phyloP scores from a whole-genome alignment of 1,284 basidiomycete species.

The Cystobasidiaceae sp. region DNA sequence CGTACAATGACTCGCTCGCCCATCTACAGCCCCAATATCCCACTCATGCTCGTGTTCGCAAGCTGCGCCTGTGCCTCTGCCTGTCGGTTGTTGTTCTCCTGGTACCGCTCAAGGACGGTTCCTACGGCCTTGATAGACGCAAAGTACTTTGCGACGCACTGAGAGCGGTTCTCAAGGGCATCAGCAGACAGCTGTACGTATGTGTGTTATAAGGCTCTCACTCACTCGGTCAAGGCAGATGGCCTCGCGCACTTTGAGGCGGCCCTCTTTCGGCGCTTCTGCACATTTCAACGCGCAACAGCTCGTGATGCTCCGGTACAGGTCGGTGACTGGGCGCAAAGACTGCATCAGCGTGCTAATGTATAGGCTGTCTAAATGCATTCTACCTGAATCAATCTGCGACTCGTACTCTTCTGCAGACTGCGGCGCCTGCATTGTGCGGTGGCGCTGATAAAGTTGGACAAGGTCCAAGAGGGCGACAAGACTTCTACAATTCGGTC shows the following conservation, averaged over 20 bases:
- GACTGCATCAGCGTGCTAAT: background rate
- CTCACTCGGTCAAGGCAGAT: slow-evolving; percentile 14
- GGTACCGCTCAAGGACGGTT: slow-evolving; percentile 6
- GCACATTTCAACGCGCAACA: slow-evolving; percentile 8
- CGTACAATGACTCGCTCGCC: too few species aligned
- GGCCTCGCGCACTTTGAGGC: slow-evolving; percentile 7
- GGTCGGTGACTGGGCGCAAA: slow-evolving; percentile 5
- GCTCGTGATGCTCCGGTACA: slow-evolving; percentile 11
- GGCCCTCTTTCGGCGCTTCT: slow-evolving; percentile 10
- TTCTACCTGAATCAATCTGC: slow-evolving; percentile 16
- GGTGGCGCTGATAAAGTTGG: too few species aligned
- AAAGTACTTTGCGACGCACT: slow-evolving; percentile 17
- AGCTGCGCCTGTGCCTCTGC: background rate
- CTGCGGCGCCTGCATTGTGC: slow-evolving; percentile 14
- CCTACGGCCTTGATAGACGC: slow-evolving; percentile 2
- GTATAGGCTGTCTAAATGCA: background rate
- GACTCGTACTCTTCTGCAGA: slow-evolving; percentile 1
- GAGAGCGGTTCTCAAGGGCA: background rate
- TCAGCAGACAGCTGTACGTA: background rate
- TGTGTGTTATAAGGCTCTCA: background rate
- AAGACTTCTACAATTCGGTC: too few species aligned
- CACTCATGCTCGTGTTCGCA: slow-evolving; percentile 1
- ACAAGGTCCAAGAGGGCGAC: too few species aligned
- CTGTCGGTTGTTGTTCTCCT: slow-evolving; percentile 8
- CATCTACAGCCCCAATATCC: background rate